phyloP scores from a whole-genome alignment of 176 grass and related monocot species.

The Bonia amplexicaulis region DNA sequence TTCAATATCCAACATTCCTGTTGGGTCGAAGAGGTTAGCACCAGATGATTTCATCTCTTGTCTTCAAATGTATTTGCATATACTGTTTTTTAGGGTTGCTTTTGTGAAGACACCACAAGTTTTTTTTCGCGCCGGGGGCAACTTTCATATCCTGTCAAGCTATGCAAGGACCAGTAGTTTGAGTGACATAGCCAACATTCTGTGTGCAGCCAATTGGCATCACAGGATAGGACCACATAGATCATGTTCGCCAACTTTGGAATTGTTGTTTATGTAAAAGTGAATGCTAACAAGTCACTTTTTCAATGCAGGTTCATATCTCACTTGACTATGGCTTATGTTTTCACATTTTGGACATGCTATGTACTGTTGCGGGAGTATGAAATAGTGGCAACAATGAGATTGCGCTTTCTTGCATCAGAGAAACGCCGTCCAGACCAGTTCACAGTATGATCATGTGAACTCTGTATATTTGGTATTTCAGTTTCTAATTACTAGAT shows the following conservation, averaged over 20 bases:
- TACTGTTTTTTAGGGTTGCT: too few species aligned
- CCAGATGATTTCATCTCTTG: background rate
- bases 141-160: too few species aligned
- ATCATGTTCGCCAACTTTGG: background rate
- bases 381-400: conserved; percentile 77
- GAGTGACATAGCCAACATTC: background rate
- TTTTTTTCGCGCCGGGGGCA: background rate
- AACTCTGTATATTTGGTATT: conserved; percentile 11
- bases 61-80: conserved; percentile 11
- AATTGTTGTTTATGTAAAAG: conserved; percentile 13
- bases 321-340: conserved; percentile 82
- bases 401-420: conserved; percentile 81
- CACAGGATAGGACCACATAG: background rate
- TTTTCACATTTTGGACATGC: conserved; percentile 97
- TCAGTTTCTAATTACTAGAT: conserved; percentile 15
- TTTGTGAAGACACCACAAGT: background rate
- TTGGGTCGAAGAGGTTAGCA: conserved; percentile 68
- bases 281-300: background rate
- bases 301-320: conserved; percentile 67
- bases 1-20: conserved; percentile 92
- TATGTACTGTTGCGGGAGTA: conserved; percentile 85
- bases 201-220: background rate
- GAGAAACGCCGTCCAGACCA: conserved; percentile 92
- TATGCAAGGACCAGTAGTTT: too few species aligned
- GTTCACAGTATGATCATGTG: conserved; percentile 68